Conservation (phyloP, 1,139 yeast species). For the Yamadazyma taylorii region DNA sequence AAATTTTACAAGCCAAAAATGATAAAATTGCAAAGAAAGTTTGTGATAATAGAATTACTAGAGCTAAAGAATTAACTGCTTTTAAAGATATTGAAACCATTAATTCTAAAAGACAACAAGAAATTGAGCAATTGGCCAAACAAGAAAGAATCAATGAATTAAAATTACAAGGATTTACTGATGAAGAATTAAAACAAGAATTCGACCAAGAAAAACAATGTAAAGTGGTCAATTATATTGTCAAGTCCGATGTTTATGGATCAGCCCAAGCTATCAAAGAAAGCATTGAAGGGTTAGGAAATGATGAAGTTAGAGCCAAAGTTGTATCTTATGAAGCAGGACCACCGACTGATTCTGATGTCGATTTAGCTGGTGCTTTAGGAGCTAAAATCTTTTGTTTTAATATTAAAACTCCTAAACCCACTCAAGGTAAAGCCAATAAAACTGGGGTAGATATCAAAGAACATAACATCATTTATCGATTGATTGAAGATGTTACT, state of each 20-base stretch:
- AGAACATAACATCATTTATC: constrained; percentile 80
- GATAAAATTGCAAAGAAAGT: constrained; percentile 80
- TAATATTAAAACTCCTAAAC: constrained; percentile 70
- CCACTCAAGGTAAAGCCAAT: constrained; percentile 60
- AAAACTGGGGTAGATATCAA: constrained; percentile 57
- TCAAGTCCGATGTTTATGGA: constrained; percentile 87
- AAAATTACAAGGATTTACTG: constrained; percentile 56
- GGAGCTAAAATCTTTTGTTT: constrained; percentile 76
- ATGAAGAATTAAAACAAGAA: constrained; percentile 32
- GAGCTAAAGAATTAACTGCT: constrained; percentile 60
- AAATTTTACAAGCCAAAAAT: constrained; percentile 69
- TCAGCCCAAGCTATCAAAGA: constrained; percentile 67
- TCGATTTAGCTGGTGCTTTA: constrained; percentile 77
- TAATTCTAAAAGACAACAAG: constrained; percentile 56
- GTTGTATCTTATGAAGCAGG: constrained; percentile 82
- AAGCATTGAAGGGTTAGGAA: constrained; percentile 78
- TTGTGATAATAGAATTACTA: constrained; percentile 57
- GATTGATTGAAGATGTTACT: constrained; percentile 82
- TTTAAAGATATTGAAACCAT: constrained; percentile 67
- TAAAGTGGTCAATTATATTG: constrained; percentile 45
- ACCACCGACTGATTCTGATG: constrained; percentile 76
- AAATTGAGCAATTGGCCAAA: constrained; percentile 46
- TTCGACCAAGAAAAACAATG: constrained; percentile 22
- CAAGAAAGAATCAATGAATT: constrained; percentile 55
- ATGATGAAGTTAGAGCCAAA: constrained; percentile 72